Evolutionary conservation across 2,329 filamentous ascomycete genomes (phyloP), one percentile per base, ranked within the genome.

Genomic region (Magnaporthiopsis rhizophila): DNA sequence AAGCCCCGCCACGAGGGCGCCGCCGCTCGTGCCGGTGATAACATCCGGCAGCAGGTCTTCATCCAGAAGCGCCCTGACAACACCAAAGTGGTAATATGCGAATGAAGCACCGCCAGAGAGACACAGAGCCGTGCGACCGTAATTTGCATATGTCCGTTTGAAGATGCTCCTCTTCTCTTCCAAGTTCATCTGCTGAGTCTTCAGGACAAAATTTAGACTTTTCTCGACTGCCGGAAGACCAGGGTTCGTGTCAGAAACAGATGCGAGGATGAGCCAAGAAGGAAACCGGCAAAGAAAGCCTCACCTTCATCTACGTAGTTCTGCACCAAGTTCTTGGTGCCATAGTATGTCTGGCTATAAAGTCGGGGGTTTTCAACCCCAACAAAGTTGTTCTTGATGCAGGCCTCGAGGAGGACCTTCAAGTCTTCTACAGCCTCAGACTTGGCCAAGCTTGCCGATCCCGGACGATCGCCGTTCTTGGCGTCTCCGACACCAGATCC

Each of bases 271-370:
- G 62, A 36, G 34, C 34, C 34, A 36, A 36, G 34, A 9, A 5
- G 18, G 28, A 3, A 38, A 8, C 30, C 3, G 1, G 36, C 6
- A 18, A 18, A 18, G 11, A 53, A 7, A 1, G 26, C 50, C 67
- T 73, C 30, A 88, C 87, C 82, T 77, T 98, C 93, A 66, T 97
- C 91, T 59, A 97, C 80, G 72, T 94, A 98, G 64, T 88, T 87
- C 76, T 98, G 95, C 36, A 97, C 91, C 68, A 97, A 77, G 66
- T 95, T 86, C 76, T 99, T 99, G n/a, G 95, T 98, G 38, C 95
- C 95, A 70, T 92, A 97, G 74, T 99, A 99, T 3, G 94, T 96
- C 78, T 98, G 93, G 71, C 91, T 96, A 74, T 99, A 99, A n/a
- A 99, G 78, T 64, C 92, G 85, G 12, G 94, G 87, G 71, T 97